Percentiles rank a stretch among this genome's conserved stretches.
phyloP scores from a whole-genome alignment of 345 rosid species.

The Dimocarpus longan region DNA sequence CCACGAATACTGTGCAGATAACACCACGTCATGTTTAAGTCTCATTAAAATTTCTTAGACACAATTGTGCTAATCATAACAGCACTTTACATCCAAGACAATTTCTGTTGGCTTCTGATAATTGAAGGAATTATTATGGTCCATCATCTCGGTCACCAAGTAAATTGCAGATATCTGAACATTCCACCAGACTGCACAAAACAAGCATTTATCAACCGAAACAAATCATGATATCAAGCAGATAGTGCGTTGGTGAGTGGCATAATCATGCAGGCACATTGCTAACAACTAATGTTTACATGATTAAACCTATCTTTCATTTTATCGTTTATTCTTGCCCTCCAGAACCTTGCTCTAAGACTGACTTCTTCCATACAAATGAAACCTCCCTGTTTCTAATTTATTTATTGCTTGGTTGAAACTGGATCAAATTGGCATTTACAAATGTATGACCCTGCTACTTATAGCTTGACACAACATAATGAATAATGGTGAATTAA shows the following conservation, averaged over 20 bases:
- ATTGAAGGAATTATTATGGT: slow-evolving; percentile 29
- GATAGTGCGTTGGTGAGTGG: neutral
- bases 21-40: neutral
- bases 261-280: neutral
- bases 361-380: no score
- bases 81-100: neutral
- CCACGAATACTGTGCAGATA: no score
- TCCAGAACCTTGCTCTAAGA: no score
- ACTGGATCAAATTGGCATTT: no score
- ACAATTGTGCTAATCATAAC: no score
- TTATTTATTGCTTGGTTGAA: no score
- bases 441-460: no score
- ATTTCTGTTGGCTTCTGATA: neutral
- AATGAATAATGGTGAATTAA: no score
- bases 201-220: neutral
- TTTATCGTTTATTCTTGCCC: no score
- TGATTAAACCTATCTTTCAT: no score
- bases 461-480: no score
- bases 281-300: neutral
- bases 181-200: slow-evolving; percentile 79
- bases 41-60: neutral
- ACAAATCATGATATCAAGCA: neutral
- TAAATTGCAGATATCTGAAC: slow-evolving; percentile 88
- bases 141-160: slow-evolving; percentile 78
- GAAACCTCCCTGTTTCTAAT: no score